Percentiles rank a stretch among this genome's conserved stretches.
Evolutionary conservation across 352 stramenopile genomes (phyloP).

Genomic region (Blastocystis sp.): DNA sequence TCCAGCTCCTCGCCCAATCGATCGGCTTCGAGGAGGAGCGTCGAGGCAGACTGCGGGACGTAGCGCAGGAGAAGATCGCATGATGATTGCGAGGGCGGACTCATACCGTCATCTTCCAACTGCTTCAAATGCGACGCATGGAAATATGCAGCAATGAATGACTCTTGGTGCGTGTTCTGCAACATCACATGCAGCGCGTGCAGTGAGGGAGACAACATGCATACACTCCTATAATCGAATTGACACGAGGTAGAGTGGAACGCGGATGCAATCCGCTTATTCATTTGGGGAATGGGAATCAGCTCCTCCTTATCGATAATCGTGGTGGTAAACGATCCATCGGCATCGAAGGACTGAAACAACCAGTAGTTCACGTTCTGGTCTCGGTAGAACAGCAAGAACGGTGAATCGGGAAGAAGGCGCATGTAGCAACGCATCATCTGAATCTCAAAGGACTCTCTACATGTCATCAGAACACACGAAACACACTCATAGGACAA

Average conservation of each 20-base stretch:
- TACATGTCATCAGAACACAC: background rate
- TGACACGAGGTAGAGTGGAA: background rate
- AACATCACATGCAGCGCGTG: slow-evolving; percentile 5
- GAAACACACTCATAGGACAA: slow-evolving; percentile 43
- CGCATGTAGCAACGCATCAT: slow-evolving; percentile 70
- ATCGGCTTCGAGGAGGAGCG: slow-evolving; percentile 4
- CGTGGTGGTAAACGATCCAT: slow-evolving; percentile 17
- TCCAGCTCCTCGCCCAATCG: slow-evolving; percentile 7
- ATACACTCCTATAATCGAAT: background rate
- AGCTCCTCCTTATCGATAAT: background rate
- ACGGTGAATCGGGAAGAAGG: slow-evolving; percentile 53
- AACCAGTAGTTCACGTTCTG: slow-evolving; percentile 46
- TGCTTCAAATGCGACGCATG: background rate
- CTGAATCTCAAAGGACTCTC: slow-evolving; percentile 66
- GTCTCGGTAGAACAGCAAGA: slow-evolving; percentile 44
- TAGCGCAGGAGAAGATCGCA: slow-evolving; percentile 49
- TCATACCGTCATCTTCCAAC: background rate
- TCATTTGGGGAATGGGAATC: background rate
- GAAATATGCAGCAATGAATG: slow-evolving; percentile 8
- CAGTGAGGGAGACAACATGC: slow-evolving; percentile 19
- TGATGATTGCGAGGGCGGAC: background rate
- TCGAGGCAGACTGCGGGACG: background rate
- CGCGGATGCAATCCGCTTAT: background rate
- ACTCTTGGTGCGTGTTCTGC: background rate
- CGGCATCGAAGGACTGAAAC: slow-evolving; percentile 22